These are phyloP conservation scores for Plasmodium blacklocki DNA, from an alignment of 169 alveolate genomes.

Conservation along the genomic window DNA sequence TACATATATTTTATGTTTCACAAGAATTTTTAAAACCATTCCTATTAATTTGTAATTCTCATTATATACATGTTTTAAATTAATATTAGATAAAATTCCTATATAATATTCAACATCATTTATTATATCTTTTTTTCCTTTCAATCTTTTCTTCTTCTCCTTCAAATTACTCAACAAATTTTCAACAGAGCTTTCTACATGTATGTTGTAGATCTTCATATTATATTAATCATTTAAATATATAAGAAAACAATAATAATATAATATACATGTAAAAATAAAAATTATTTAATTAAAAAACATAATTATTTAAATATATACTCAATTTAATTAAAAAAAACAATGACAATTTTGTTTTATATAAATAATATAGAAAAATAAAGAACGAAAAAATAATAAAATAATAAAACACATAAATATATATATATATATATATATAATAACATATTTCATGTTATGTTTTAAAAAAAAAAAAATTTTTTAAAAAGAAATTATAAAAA, in stretches of 20 bases:
- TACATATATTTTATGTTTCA: slow-evolving; percentile 20
- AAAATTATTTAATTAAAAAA: too few relatives aligned
- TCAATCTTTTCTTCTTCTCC: neutral
- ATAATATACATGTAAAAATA: neutral
- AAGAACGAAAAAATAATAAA: too few relatives aligned
- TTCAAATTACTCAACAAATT: slow-evolving; percentile 15
- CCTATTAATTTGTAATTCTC: slow-evolving; percentile 39
- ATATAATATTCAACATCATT: slow-evolving; percentile 40
- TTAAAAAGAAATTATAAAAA: too few relatives aligned
- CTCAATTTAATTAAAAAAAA: too few relatives aligned
- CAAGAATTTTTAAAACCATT: slow-evolving; percentile 8
- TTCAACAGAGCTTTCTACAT: neutral
- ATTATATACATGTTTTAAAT: slow-evolving; percentile 56
- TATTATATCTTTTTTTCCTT: slow-evolving; percentile 15
- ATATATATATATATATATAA: too few relatives aligned
- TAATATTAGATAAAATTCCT: slow-evolving; percentile 35
- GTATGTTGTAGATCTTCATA: neutral
- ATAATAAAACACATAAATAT: too few relatives aligned
- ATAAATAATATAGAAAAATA: too few relatives aligned
- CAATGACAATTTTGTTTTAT: too few relatives aligned
- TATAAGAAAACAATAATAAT: neutral
- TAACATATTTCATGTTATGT: too few relatives aligned
- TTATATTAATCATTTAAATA: neutral
- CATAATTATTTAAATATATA: too few relatives aligned
- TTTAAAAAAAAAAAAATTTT: too few relatives aligned